Base-by-base conservation (phyloP, 257 asterid genomes). In the Osmanthus fragrans region DNA sequence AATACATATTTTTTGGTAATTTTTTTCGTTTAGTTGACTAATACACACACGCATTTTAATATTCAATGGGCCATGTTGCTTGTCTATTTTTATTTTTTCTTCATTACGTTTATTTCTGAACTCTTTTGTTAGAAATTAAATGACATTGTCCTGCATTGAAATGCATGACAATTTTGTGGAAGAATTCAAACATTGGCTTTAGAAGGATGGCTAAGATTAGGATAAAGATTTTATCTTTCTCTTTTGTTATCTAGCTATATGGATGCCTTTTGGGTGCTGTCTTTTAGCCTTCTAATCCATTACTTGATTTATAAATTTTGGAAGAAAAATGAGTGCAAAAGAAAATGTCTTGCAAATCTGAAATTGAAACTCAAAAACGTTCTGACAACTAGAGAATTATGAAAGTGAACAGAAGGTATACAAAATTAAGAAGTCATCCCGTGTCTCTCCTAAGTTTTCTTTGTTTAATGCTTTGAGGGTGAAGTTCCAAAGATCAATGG, bases 41-140 rank as follows among this genome's bases (percentile, higher is more conserved):
- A 18, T 54, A 36, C 16, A 51, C 11, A 80, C 70, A 45, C 19
- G 84, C 77, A n/a, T 76, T 72, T 71, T 40, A 40, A 56, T 12
- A 56, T n/a, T 56, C 65, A n/a, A 15, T 8, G 65, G 11, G 65
- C 11, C 65, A 56, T 29, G 68, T 83, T 79, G 69, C 42, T 60
- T 64, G 3, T 37, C 23, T 25, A 19, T 75, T 19, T 27, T 40
- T 3, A 29, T 47, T n/a, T 40, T 1, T 47, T 11, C 33, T 29
- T 4, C 12, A 16, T 66, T 32, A 27, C 29, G 19, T 56, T 21
- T 56, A 2, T 23, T n/a, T 56, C 29, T 56, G 30, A 56, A 56
- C 29, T 54, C 64, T 7, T 16, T 49, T 16, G 27, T n/a, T 8
- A 54, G 23, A n/a, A 54, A 4, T 47, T 56, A 30, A 56, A 10